phyloP scores from a whole-genome alignment of 495 filamentous ascomycete genomes.

The Penicillium goetzii region DNA sequence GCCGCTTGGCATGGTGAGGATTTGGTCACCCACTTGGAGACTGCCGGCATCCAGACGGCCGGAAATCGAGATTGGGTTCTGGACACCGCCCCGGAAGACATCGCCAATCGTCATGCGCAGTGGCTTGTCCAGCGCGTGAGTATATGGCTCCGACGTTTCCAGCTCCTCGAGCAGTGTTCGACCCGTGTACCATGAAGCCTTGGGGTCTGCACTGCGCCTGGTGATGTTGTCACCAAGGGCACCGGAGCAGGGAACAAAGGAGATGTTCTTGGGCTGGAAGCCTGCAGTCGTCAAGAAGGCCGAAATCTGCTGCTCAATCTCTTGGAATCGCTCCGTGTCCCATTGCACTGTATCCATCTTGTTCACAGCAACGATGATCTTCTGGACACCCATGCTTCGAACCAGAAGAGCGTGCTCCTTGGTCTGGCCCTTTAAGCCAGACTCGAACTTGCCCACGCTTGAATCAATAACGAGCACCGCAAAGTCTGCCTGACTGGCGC shows the following conservation, averaged over 20 bases:
- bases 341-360: constrained; percentile 88
- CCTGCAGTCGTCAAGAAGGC: constrained; percentile 81
- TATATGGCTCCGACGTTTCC: constrained; percentile 74
- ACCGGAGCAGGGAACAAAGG: constrained; percentile 87
- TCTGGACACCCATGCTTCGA: constrained; percentile 88
- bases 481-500: constrained; percentile 93
- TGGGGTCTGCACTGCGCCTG: constrained; percentile 56
- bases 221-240: constrained; percentile 86
- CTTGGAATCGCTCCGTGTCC: constrained; percentile 77
- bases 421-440: constrained; percentile 90
- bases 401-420: constrained; percentile 90
- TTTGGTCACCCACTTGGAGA: constrained; percentile 78
- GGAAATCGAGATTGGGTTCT: constrained; percentile 75
- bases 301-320: constrained; percentile 81
- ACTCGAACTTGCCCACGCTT: constrained; percentile 84
- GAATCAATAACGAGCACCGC: constrained; percentile 94
- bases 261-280: constrained; percentile 76
- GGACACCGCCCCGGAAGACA: constrained; percentile 75
- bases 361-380: constrained; percentile 88
- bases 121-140: constrained; percentile 74
- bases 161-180: constrained; percentile 79
- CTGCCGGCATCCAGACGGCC: constrained; percentile 86
- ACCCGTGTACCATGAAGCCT: constrained; percentile 77
- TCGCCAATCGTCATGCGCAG: constrained; percentile 83
- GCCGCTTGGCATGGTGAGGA: constrained; percentile 77